phyloP scores from a whole-genome alignment of 2,329 filamentous ascomycete species.

The Pyrenochaeta sp. region DNA sequence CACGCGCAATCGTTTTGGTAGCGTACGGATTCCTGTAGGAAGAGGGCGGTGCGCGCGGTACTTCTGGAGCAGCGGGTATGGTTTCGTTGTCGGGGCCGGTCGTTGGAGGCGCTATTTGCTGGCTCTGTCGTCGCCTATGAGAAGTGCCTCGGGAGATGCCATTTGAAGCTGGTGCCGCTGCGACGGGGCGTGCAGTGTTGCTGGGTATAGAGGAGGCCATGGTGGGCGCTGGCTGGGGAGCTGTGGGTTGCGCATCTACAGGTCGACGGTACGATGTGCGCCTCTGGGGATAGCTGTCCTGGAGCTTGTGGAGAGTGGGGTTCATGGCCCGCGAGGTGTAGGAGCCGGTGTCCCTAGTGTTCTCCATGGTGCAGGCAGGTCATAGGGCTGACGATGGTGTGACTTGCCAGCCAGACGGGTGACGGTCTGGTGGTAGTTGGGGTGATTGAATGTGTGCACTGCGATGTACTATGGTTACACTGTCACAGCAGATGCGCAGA shows the following conservation, averaged over 20 bases:
- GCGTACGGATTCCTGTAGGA: slow-evolving; percentile 49
- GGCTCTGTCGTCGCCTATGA: slow-evolving; percentile 42
- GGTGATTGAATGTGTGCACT: slow-evolving; percentile 11
- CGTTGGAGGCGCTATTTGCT: slow-evolving; percentile 36
- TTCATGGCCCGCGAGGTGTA: slow-evolving; percentile 30
- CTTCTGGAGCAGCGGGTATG: slow-evolving; percentile 63
- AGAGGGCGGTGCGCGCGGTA: slow-evolving; percentile 61
- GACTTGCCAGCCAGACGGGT: slow-evolving; percentile 13
- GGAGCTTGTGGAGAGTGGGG: slow-evolving; percentile 28
- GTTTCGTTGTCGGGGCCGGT: slow-evolving; percentile 29
- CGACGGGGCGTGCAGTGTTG: slow-evolving; percentile 37
- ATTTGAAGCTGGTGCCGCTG: slow-evolving; percentile 22
- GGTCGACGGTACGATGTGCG: slow-evolving; percentile 44
- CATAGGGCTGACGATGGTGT: slow-evolving; percentile 24
- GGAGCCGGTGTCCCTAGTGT: slow-evolving; percentile 33
- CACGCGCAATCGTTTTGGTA: slow-evolving; percentile 33
- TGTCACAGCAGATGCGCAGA: slow-evolving; percentile 27
- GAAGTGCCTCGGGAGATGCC: slow-evolving; percentile 31
- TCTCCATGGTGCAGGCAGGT: slow-evolving; percentile 38
- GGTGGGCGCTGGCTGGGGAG: slow-evolving; percentile 19
- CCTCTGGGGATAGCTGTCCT: slow-evolving; percentile 41
- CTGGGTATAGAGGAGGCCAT: slow-evolving; percentile 31
- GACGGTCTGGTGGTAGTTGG: slow-evolving; percentile 16
- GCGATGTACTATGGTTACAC: slow-evolving; percentile 18
- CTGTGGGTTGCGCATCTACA: slow-evolving; percentile 34